These are phyloP conservation scores for Fagus crenata DNA, from an alignment of 306 rosid species.

Conservation along the genomic window DNA sequence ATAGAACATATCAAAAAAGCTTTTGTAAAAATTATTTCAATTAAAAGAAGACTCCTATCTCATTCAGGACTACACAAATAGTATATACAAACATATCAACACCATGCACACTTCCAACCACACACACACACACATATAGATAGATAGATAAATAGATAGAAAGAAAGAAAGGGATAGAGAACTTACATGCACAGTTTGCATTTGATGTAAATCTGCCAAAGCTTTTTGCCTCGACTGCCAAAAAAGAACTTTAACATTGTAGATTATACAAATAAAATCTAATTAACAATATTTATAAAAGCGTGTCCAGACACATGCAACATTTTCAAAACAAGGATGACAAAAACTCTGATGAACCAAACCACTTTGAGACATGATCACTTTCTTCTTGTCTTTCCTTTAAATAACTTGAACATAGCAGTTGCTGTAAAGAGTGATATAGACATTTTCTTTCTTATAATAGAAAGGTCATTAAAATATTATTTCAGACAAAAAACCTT, in stretches of 20 bases:
- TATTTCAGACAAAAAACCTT: neutral
- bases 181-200: slow-evolving; percentile 85
- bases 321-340: neutral
- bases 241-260: slow-evolving; percentile 22
- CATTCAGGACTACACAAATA: neutral
- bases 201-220: slow-evolving; percentile 80
- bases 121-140: too few species aligned
- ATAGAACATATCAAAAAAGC: neutral
- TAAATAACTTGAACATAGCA: neutral
- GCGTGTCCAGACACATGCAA: slow-evolving; percentile 3
- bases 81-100: neutral
- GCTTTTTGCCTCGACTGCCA: slow-evolving; percentile 96
- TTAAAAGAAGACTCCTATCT: too few species aligned
- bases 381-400: neutral
- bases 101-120: neutral
- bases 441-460: neutral
- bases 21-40: neutral
- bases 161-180: neutral
- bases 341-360: neutral
- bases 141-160: neutral
- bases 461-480: too few species aligned
- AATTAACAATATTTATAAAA: slow-evolving; percentile 9
- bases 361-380: neutral
- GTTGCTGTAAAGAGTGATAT: neutral
- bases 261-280: neutral